Evolutionary conservation across 2,329 filamentous ascomycete species (phyloP).

Genomic region (Ceratocystis huliohia): DNA sequence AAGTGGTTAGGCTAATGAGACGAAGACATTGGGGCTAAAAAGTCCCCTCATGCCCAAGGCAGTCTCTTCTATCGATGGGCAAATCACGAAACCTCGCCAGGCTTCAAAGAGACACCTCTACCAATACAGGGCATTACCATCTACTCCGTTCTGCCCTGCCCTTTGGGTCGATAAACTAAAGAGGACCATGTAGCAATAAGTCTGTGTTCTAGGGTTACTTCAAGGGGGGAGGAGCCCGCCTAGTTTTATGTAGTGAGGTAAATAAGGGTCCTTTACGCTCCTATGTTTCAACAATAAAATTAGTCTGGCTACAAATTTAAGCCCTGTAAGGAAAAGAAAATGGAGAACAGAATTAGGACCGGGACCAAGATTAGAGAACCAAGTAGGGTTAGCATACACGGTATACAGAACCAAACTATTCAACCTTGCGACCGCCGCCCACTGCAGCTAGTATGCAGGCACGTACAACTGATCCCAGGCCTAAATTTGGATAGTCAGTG

Average conservation of each 20-base stretch:
- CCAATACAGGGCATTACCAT: neutral
- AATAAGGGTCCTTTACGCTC: neutral
- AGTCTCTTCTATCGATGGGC: neutral
- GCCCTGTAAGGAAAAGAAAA: neutral
- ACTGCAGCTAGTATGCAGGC: neutral
- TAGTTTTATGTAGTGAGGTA: neutral
- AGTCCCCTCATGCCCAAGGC: neutral
- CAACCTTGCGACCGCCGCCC: neutral
- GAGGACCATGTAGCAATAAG: neutral
- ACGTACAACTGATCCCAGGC: neutral
- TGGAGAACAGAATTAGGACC: too few relatives aligned
- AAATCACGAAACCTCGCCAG: neutral
- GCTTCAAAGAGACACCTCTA: neutral
- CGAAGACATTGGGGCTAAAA: neutral
- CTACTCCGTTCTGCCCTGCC: neutral
- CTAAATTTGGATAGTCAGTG: constrained; percentile 3
- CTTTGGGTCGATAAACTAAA: too few relatives aligned
- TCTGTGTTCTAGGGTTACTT: neutral
- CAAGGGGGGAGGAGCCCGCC: neutral
- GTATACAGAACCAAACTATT: too few relatives aligned
- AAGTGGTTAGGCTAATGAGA: too few relatives aligned
- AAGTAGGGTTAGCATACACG: too few relatives aligned
- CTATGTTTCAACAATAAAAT: constrained; percentile 6
- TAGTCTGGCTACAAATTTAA: constrained; percentile 5
- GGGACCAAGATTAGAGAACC: too few relatives aligned